Conservation (phyloP, 352 stramenopile species). For the Aphanomyces astaci region DNA sequence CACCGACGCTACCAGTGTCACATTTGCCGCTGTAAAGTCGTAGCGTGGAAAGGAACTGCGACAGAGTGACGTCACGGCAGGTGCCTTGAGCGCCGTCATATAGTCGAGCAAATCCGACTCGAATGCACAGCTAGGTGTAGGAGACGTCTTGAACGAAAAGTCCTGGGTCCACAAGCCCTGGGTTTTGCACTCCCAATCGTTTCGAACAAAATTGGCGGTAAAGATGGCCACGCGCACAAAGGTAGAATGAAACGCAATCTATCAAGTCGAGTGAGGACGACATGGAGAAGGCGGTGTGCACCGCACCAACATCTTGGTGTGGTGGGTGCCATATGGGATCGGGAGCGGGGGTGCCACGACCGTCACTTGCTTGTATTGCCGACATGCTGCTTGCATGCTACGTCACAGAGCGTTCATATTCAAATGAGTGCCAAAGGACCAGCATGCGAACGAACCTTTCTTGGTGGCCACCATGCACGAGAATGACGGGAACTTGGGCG, state of each 20-base stretch:
- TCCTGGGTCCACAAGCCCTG: conserved; percentile 80
- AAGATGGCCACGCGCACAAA: conserved; percentile 75
- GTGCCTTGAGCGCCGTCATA: conserved; percentile 38
- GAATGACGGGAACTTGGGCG: conserved; percentile 49
- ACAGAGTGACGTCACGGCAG: conserved; percentile 41
- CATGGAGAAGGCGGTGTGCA: not conserved
- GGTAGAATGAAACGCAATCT: conserved; percentile 47
- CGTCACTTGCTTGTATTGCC: conserved; percentile 49
- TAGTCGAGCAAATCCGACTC: conserved; percentile 57
- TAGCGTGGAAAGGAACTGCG: conserved; percentile 37
- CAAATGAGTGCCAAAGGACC: not conserved
- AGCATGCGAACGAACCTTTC: not conserved
- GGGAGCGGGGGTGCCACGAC: conserved; percentile 55
- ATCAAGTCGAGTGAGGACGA: not conserved
- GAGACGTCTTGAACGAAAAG: conserved; percentile 47
- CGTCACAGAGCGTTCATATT: not conserved
- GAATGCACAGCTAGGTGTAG: conserved; percentile 28
- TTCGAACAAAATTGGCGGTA: conserved; percentile 75
- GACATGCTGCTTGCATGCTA: conserved; percentile 54
- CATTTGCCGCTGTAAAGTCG: conserved; percentile 50
- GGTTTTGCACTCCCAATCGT: conserved; percentile 78
- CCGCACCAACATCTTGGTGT: conserved; percentile 72
- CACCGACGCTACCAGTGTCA: conserved; percentile 57
- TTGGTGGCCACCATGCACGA: conserved; percentile 44
- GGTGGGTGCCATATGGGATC: conserved; percentile 79